These are phyloP conservation scores for Phoma sp. DNA, from an alignment of 2,329 filamentous ascomycete genomes.

Conservation along the genomic window DNA sequence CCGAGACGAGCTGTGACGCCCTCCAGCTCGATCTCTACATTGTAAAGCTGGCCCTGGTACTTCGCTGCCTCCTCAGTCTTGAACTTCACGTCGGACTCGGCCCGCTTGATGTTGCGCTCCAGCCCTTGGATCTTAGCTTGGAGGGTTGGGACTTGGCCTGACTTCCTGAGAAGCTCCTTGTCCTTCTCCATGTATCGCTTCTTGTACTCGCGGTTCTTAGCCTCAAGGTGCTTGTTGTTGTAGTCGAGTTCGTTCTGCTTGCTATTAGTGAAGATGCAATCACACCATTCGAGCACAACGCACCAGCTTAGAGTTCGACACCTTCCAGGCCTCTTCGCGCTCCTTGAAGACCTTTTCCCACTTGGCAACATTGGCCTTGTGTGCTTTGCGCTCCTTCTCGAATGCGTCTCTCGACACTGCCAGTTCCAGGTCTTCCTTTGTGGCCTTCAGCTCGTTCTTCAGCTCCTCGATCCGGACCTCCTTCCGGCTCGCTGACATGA, in stretches of 20 bases:
- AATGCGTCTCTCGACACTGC: slow-evolving; percentile 35
- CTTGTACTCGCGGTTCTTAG: slow-evolving; percentile 36
- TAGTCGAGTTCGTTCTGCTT: slow-evolving; percentile 31
- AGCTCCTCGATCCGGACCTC: slow-evolving; percentile 43
- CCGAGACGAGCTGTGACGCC: slow-evolving; percentile 67
- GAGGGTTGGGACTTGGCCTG: slow-evolving; percentile 33
- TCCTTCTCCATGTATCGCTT: slow-evolving; percentile 31
- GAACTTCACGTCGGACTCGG: slow-evolving; percentile 40
- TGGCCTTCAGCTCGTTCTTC: slow-evolving; percentile 31
- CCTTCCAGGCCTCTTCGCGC: slow-evolving; percentile 39
- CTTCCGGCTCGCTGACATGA: slow-evolving; percentile 57
- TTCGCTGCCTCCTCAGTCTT: slow-evolving; percentile 42
- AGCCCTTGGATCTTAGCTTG: slow-evolving; percentile 39
- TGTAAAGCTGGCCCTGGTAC: slow-evolving; percentile 52
- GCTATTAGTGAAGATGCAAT: background rate
- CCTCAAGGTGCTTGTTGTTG: slow-evolving; percentile 30
- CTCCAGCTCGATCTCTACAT: slow-evolving; percentile 57
- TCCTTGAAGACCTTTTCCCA: slow-evolving; percentile 42
- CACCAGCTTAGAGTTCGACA: slow-evolving; percentile 35
- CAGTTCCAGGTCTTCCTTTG: slow-evolving; percentile 28
- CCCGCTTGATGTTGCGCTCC: slow-evolving; percentile 32
- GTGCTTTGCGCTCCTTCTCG: slow-evolving; percentile 37
- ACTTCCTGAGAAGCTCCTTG: slow-evolving; percentile 32
- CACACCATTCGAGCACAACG: slow-evolving; percentile 2
- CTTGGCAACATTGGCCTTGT: slow-evolving; percentile 40